A percentile compares a stretch with the other conserved stretches of the same genome.
phyloP scores from a whole-genome alignment of 345 rosid genomes.

The Boechera retrofracta region DNA sequence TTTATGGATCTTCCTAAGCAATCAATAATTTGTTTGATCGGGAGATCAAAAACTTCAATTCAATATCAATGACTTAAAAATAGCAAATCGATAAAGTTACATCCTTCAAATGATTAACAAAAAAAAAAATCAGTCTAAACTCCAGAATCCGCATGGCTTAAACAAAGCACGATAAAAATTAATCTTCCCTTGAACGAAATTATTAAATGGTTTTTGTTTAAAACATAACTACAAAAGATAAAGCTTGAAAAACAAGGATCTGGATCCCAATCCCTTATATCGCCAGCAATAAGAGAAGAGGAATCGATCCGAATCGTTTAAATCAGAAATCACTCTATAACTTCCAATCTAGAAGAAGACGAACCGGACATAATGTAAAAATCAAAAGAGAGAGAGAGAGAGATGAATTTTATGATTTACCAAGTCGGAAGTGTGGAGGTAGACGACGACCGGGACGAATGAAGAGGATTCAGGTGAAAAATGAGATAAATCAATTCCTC shows the following conservation, averaged over 20 bases:
- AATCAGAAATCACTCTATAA: background rate
- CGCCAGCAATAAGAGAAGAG: slow-evolving; percentile 6
- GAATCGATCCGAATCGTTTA: background rate
- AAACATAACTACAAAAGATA: no score
- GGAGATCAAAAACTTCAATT: background rate
- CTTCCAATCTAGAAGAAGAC: background rate
- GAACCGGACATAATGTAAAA: background rate
- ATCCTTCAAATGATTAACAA: background rate
- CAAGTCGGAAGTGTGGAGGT: slow-evolving; percentile 33
- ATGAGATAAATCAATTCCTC: background rate
- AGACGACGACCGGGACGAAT: slow-evolving; percentile 21
- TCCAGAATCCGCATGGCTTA: no score
- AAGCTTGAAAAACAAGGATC: background rate
- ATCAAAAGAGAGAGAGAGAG: background rate
- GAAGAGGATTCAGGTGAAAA: background rate
- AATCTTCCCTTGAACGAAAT: no score
- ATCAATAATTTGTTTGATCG: background rate
- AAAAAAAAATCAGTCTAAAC: no score
- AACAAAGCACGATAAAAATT: no score
- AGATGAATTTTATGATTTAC: slow-evolving; percentile 24
- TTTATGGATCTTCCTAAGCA: background rate
- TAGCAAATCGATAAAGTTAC: background rate
- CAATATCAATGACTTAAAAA: background rate
- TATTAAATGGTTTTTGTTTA: no score
- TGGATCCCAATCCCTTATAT: slow-evolving; percentile 24